Evolutionary conservation across 2,329 filamentous ascomycete genomes (phyloP).

Genomic region (Cytospora leucostoma): DNA sequence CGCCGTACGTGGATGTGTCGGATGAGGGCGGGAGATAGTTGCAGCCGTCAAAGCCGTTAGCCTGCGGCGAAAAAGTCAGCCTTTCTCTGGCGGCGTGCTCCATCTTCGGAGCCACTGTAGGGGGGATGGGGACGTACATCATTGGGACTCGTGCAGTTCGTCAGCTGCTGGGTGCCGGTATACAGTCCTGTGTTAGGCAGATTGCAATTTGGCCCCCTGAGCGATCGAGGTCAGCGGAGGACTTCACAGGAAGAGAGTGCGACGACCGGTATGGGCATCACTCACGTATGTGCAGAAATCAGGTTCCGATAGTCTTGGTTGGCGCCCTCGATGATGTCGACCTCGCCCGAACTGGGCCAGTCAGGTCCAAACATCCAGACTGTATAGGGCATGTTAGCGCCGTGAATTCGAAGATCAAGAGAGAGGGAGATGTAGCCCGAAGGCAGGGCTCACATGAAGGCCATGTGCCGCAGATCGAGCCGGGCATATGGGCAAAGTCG

Average conservation of each 20-base stretch:
- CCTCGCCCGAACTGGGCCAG: slow-evolving; percentile 66
- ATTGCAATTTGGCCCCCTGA: slow-evolving; percentile 13
- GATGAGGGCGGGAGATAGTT: slow-evolving; percentile 43
- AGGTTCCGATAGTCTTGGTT: slow-evolving; percentile 61
- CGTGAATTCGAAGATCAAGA: too few relatives aligned
- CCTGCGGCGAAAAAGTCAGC: background rate
- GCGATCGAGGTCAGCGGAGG: background rate
- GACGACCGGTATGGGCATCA: background rate
- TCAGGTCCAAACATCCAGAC: slow-evolving; percentile 55
- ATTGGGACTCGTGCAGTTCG: slow-evolving; percentile 43
- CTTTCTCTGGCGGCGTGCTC: background rate
- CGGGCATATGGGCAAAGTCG: slow-evolving; percentile 54
- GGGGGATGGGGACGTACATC: slow-evolving; percentile 18
- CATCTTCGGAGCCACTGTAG: background rate
- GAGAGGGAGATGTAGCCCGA: background rate
- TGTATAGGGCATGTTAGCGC: background rate
- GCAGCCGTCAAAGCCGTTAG: slow-evolving; percentile 41
- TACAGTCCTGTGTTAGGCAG: slow-evolving; percentile 20
- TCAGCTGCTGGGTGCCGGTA: slow-evolving; percentile 34
- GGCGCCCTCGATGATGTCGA: slow-evolving; percentile 72
- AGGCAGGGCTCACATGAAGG: slow-evolving; percentile 33
- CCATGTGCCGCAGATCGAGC: slow-evolving; percentile 51
- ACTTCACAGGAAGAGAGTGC: background rate
- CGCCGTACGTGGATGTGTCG: slow-evolving; percentile 56
- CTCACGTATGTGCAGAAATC: slow-evolving; percentile 63